Conservation (phyloP, 192 early-diverging fungal species). For the Coemansia biformis region DNA sequence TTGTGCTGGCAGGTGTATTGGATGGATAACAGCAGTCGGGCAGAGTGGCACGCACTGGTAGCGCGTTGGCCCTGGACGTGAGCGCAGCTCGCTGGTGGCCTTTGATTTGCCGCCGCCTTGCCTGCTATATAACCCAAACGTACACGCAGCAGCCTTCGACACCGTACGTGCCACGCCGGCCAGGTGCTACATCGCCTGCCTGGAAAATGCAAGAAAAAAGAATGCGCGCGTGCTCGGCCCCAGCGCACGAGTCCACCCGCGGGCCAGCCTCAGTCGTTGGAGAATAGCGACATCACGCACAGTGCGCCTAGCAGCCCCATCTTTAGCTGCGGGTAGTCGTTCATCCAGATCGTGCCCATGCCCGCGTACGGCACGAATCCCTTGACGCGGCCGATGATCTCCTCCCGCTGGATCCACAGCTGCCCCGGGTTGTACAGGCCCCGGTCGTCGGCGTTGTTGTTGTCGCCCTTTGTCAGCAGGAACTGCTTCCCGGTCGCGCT, state of each 20-base stretch:
- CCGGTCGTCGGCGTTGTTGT: constrained; percentile 87
- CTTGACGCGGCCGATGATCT: constrained; percentile 86
- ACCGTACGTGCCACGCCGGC: too few relatives aligned
- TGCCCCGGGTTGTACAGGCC: constrained; percentile 78
- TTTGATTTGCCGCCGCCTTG: too few relatives aligned
- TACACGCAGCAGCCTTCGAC: too few relatives aligned
- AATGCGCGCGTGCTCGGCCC: too few relatives aligned
- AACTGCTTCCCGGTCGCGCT: constrained; percentile 70
- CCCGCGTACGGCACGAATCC: constrained; percentile 90
- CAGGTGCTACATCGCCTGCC: too few relatives aligned
- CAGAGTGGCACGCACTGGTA: too few relatives aligned
- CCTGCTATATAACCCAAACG: too few relatives aligned
- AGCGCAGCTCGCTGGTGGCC: too few relatives aligned
- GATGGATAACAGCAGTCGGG: too few relatives aligned
- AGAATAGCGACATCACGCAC: constrained; percentile 64
- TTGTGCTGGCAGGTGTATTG: too few relatives aligned
- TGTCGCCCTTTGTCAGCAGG: constrained; percentile 95
- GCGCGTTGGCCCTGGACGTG: too few relatives aligned
- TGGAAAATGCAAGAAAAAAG: background rate
- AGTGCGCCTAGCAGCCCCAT: constrained; percentile 70
- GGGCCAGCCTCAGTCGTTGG: constrained; percentile 52
- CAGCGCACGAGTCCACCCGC: background rate
- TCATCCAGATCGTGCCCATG: constrained; percentile 94
- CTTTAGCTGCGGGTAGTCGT: constrained; percentile 94
- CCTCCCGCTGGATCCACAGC: constrained; percentile 86